Evolutionary conservation across 306 rosid species (phyloP).

Genomic region (Sesbania bispinosa): DNA sequence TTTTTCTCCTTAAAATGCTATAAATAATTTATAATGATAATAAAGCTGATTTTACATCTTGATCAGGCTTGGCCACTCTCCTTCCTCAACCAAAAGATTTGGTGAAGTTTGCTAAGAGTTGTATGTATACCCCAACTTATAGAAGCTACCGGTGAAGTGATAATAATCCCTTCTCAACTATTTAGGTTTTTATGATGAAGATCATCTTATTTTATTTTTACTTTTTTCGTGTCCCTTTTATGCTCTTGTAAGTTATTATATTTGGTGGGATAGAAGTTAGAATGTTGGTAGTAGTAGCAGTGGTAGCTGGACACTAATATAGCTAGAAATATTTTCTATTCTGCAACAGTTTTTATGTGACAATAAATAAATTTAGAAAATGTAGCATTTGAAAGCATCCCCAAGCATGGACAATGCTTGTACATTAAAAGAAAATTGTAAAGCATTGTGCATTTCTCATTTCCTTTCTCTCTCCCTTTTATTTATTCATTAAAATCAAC

Average conservation of each 20-base stretch:
- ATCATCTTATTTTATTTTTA: neutral
- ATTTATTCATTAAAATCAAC: too few relatives aligned
- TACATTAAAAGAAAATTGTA: neutral
- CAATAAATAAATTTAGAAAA: constrained; percentile 14
- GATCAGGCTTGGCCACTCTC: constrained; percentile 83
- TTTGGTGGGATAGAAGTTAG: constrained; percentile 9
- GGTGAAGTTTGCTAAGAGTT: constrained; percentile 77
- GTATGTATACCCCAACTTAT: constrained; percentile 83
- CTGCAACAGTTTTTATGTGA: neutral
- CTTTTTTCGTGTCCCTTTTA: neutral
- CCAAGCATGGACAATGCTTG: neutral
- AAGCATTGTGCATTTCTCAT: neutral
- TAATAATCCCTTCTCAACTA: neutral
- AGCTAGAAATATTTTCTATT: constrained; percentile 24
- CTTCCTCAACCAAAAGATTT: constrained; percentile 87
- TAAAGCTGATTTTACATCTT: constrained; percentile 13
- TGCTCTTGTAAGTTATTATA: constrained; percentile 15
- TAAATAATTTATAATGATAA: neutral
- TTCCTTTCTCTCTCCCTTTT: too few relatives aligned
- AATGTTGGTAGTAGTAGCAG: constrained; percentile 13
- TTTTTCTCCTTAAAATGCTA: neutral
- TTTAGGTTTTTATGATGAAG: constrained; percentile 1
- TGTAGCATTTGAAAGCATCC: constrained; percentile 10
- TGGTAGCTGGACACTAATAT: constrained; percentile 13
- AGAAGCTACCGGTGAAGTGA: constrained; percentile 57